A percentile compares a stretch with the other conserved stretches of the same genome.
Conservation (phyloP, 805 yeast species). For the Teunomyces kruisii region DNA sequence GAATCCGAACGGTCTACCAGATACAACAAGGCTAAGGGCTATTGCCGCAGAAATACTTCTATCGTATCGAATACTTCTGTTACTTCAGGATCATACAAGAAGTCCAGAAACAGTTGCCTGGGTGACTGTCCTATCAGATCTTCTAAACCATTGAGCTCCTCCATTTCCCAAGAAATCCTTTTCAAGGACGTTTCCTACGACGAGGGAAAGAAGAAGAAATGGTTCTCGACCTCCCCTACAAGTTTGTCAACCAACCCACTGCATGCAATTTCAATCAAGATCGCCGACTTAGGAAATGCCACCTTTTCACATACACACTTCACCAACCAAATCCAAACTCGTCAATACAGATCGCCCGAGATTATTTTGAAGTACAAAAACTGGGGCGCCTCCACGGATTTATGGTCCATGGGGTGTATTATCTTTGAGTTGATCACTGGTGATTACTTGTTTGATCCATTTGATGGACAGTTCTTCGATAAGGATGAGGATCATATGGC, state of each 20-base stretch:
- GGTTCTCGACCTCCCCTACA: neutral
- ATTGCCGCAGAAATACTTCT: constrained; percentile 10
- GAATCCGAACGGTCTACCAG: constrained; percentile 26
- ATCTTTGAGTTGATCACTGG: constrained; percentile 62
- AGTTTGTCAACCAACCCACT: neutral
- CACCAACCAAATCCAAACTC: constrained; percentile 86
- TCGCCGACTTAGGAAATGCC: constrained; percentile 93
- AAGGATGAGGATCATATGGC: constrained; percentile 66
- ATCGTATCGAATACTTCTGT: constrained; percentile 7
- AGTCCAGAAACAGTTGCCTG: constrained; percentile 11
- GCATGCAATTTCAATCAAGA: constrained; percentile 47
- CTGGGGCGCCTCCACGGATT: constrained; percentile 65
- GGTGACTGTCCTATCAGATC: constrained; percentile 34
- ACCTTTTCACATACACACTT: constrained; percentile 80
- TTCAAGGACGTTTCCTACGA: constrained; percentile 9
- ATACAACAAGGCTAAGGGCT: constrained; percentile 9
- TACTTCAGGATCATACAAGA: constrained; percentile 9
- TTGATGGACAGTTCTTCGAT: constrained; percentile 43
- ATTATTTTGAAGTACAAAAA: constrained; percentile 30
- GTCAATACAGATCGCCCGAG: constrained; percentile 93
- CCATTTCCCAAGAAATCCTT: constrained; percentile 9
- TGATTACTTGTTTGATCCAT: constrained; percentile 63
- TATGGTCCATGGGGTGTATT: constrained; percentile 61
- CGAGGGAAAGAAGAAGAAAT: neutral
- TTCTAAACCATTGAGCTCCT: constrained; percentile 45